phyloP scores from a whole-genome alignment of 2,329 filamentous ascomycete genomes.

The Trichoderma semiorbis region DNA sequence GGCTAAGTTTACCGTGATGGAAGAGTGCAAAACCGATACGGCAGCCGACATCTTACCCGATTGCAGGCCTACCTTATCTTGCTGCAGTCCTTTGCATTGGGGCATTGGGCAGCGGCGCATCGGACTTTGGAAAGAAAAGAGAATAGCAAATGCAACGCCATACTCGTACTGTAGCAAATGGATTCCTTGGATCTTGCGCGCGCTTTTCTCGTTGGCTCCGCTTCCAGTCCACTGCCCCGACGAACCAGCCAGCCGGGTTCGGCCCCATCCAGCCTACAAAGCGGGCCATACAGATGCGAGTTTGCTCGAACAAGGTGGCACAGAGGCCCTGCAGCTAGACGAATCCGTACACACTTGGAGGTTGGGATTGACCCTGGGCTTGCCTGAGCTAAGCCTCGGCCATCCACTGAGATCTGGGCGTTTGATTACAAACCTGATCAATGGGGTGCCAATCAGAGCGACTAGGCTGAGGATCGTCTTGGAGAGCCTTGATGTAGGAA shows the following conservation, averaged over 20 bases:
- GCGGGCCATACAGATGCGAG: constrained; percentile 10
- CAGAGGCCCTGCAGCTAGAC: constrained; percentile 11
- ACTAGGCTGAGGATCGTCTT: constrained; percentile 13
- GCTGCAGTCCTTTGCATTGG: not conserved
- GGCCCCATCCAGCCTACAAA: constrained; percentile 13
- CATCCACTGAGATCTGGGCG: constrained; percentile 5
- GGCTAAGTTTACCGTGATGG: not conserved
- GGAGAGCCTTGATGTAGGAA: not conserved
- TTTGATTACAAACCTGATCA: constrained; percentile 1
- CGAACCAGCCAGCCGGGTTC: constrained; percentile 20
- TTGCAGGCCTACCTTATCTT: not conserved
- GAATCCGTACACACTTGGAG: not conserved
- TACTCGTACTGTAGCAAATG: not conserved
- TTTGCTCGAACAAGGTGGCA: constrained; percentile 4
- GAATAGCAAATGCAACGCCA: not conserved
- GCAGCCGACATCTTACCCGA: not conserved
- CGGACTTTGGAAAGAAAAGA: not conserved
- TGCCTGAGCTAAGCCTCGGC: not conserved
- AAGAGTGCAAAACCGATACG: not conserved
- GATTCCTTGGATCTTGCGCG: constrained; percentile 8
- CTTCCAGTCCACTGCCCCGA: constrained; percentile 10
- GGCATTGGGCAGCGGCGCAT: not conserved
- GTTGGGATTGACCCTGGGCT: not conserved
- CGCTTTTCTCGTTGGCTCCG: constrained; percentile 17
- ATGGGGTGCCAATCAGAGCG: not conserved